Conservation (phyloP, 805 yeast species). For the Starmerella bombi region DNA sequence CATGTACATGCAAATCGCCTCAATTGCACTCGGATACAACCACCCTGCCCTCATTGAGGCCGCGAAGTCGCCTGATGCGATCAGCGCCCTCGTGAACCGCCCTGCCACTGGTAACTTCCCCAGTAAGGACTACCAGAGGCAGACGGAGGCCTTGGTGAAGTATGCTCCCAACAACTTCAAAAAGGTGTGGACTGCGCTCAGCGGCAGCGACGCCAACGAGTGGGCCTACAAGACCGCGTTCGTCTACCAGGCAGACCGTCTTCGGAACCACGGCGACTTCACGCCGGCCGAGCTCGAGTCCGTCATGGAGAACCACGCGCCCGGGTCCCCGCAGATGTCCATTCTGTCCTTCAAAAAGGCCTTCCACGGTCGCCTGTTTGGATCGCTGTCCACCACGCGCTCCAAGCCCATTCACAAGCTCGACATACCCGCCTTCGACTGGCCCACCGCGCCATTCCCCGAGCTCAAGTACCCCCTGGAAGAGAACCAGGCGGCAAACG, state of each 20-base stretch:
- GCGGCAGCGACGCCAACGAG: conserved; percentile 84
- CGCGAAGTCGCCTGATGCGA: conserved; percentile 57
- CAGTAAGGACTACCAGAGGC: conserved; percentile 40
- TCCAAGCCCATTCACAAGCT: conserved; percentile 92
- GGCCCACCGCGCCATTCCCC: conserved; percentile 97
- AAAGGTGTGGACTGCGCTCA: conserved; percentile 63
- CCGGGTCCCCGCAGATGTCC: conserved; percentile 81
- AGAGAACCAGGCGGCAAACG: conserved; percentile 47
- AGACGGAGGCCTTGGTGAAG: conserved; percentile 46
- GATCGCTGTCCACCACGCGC: conserved; percentile 79
- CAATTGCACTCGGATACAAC: conserved; percentile 76
- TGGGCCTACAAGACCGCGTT: conserved; percentile 82
- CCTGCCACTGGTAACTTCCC: conserved; percentile 81
- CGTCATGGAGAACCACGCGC: conserved; percentile 69
- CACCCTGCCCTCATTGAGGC: conserved; percentile 60
- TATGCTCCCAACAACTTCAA: conserved; percentile 70
- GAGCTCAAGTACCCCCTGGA: conserved; percentile 72
- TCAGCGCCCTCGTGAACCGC: conserved; percentile 62
- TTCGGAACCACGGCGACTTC: conserved; percentile 56
- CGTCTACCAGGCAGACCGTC: conserved; percentile 57
- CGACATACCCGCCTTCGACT: conserved; percentile 75
- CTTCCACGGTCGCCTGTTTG: conserved; percentile 92
- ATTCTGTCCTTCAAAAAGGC: conserved; percentile 76
- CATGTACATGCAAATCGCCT: conserved; percentile 72
- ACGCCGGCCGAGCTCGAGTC: conserved; percentile 54